Base-by-base conservation (phyloP, 129 eudicot species). In the Escallonia rubra region DNA sequence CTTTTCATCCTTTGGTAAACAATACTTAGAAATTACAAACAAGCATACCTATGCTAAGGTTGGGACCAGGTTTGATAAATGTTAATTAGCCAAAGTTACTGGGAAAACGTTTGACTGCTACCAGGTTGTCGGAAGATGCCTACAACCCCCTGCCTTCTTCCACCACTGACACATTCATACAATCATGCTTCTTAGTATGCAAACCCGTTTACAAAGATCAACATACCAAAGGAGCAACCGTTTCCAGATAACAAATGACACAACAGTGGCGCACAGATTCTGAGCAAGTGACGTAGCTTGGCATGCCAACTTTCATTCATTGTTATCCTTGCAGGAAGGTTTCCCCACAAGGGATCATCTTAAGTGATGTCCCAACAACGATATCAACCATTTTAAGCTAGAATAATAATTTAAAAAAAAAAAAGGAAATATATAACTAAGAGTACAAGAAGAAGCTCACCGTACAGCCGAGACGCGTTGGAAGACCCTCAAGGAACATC, bases 401-500 rank as follows among this genome's bases (percentile, higher is more conserved):
- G 14, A 8, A 64, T 40, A 46, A 45, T 6, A 46, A 46, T 46
- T 46, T 8, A 8, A 46, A 1, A 46, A 9, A 46, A 46, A 46
- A 5, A 46, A 46, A 46, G 50, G 10, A 9, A 46, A 23, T 23
- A 54, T 3, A 54, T 16, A 48, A 39, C 60, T 61, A 61, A 5
- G 34, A 57, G 57, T 9, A 16, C 34, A 8, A 56, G 4, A 48
- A 60, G 47, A 59, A 70, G 81, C 90, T 85, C 14, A 91, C 97
- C 72, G 97, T 87, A 59, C 85, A 91, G 53, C 93, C 96, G 75
- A 76, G 77, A 54, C 82, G 86, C 63, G 82, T 76, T 15, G 97
- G 88, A 76, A 88, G 76, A 13, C 97, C 97, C 70, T 88, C 82
- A 8, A 91, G 64, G 70, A 91, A 91, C 97, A 91, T 87, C 67